Conservation (phyloP, 2,329 filamentous ascomycete species). For the Didymella segeticola region DNA sequence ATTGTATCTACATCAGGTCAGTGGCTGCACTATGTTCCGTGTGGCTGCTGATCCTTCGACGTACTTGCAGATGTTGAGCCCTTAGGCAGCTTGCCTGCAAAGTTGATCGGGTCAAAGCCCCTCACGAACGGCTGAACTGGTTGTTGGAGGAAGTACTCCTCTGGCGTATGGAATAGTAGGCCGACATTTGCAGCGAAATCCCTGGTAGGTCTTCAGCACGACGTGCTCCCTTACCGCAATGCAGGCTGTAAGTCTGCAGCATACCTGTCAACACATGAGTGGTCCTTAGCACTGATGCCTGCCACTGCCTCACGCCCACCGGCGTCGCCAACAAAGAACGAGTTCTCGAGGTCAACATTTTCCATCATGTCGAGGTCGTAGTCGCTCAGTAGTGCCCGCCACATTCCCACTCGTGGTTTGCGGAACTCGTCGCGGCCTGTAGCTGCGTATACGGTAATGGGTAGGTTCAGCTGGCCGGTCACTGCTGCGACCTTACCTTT, state of each 20-base stretch:
- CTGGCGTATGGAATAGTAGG: conserved; percentile 82
- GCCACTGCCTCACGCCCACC: conserved; percentile 57
- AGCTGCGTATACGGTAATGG: conserved; percentile 83
- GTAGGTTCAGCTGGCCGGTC: conserved; percentile 74
- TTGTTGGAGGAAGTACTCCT: conserved; percentile 85
- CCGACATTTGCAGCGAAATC: conserved; percentile 88
- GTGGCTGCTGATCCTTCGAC: conserved; percentile 32
- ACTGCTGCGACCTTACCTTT: conserved; percentile 79
- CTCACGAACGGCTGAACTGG: conserved; percentile 69
- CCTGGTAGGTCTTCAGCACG: conserved; percentile 17
- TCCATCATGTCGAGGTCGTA: conserved; percentile 56
- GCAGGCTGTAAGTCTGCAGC: conserved; percentile 15
- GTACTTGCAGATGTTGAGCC: conserved; percentile 42
- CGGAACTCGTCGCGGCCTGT: conserved; percentile 81
- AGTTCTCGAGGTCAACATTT: conserved; percentile 71
- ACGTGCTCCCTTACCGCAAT: neutral
- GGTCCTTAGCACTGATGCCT: conserved; percentile 58
- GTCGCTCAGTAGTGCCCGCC: conserved; percentile 69
- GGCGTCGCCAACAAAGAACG: conserved; percentile 91
- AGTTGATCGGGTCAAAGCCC: conserved; percentile 71
- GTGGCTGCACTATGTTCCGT: conserved; percentile 12
- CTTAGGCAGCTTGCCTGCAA: conserved; percentile 28
- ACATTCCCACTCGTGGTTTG: conserved; percentile 91
- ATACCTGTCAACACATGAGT: conserved; percentile 67
- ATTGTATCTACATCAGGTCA: conserved; percentile 38